Percentiles rank a stretch among this genome's conserved stretches.
These are phyloP conservation scores for Fusarium sulawesiense DNA, from an alignment of 2,329 filamentous ascomycete genomes.

Conservation along the genomic window DNA sequence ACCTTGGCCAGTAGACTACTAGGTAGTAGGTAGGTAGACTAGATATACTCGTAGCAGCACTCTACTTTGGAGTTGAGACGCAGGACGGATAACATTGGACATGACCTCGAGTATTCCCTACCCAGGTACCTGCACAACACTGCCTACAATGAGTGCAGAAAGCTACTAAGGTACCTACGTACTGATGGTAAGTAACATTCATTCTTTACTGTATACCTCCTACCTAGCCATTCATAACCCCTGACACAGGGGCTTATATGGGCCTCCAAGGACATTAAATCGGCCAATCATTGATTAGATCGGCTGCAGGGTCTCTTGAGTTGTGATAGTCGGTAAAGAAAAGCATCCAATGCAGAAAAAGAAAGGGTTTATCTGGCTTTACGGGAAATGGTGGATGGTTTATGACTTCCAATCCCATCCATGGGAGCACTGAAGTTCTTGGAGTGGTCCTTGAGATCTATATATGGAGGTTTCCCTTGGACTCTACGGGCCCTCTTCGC, in stretches of 20 bases:
- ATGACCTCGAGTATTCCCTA: background rate
- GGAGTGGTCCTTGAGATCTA: conserved; percentile 24
- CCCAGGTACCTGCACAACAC: background rate
- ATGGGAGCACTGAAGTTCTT: conserved; percentile 12
- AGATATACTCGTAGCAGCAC: background rate
- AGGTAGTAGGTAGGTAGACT: too few relatives aligned
- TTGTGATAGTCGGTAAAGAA: conserved; percentile 26
- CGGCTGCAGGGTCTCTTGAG: conserved; percentile 18
- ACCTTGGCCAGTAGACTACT: background rate
- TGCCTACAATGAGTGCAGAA: too few relatives aligned
- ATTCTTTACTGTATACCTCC: too few relatives aligned
- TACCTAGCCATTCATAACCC: background rate
- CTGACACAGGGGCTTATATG: conserved; percentile 15
- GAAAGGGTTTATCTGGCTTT: background rate
- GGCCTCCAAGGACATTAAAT: conserved; percentile 7
- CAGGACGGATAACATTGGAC: background rate
- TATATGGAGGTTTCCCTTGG: conserved; percentile 20
- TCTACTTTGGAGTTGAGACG: background rate
- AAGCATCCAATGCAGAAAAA: background rate
- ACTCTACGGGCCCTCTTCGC: conserved; percentile 23
- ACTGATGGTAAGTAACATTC: too few relatives aligned
- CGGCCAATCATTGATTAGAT: conserved; percentile 23
- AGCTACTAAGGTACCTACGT: too few relatives aligned
- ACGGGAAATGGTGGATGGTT: background rate
- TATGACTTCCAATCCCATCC: background rate